Percentiles rank a stretch among this genome's conserved stretches.
phyloP scores from a whole-genome alignment of 192 early-diverging fungal genomes.

The Coemansia sp. region DNA sequence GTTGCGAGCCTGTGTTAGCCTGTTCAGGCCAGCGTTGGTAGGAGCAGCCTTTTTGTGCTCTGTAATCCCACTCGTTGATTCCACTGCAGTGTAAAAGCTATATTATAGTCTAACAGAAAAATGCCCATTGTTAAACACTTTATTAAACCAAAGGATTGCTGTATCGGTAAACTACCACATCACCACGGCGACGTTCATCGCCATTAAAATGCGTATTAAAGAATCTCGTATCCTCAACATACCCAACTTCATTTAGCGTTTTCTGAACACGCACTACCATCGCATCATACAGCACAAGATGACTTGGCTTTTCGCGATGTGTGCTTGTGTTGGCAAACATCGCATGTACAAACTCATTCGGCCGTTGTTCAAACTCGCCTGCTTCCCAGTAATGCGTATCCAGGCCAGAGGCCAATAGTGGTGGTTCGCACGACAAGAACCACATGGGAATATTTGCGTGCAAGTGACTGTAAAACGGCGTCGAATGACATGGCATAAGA shows the following conservation, averaged over 20 bases:
- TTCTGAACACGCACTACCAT: slow-evolving; percentile 43
- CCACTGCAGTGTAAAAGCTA: not conserved
- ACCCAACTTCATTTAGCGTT: slow-evolving; percentile 51
- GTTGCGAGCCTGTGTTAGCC: no score
- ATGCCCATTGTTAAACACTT: not conserved
- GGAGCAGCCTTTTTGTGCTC: no score
- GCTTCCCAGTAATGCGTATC: slow-evolving; percentile 70
- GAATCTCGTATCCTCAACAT: slow-evolving; percentile 74
- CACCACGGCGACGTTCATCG: slow-evolving; percentile 75
- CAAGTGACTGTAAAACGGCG: slow-evolving; percentile 86
- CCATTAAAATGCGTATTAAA: slow-evolving; percentile 91
- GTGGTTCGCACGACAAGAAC: slow-evolving; percentile 93
- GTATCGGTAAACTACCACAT: slow-evolving; percentile 70
- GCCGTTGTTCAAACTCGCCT: slow-evolving; percentile 76
- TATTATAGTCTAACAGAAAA: no score
- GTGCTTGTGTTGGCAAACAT: slow-evolving; percentile 25
- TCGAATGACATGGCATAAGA: slow-evolving; percentile 97
- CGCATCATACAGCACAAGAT: slow-evolving; percentile 78
- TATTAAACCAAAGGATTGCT: not conserved
- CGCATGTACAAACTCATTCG: slow-evolving; percentile 56
- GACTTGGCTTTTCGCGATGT: slow-evolving; percentile 60
- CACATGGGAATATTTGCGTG: slow-evolving; percentile 72
- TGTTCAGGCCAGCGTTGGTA: no score
- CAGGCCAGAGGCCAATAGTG: slow-evolving; percentile 46
- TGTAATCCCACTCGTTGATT: no score